These are phyloP conservation scores for Spiraea crenata DNA, from an alignment of 331 rosid genomes.

Conservation along the genomic window DNA sequence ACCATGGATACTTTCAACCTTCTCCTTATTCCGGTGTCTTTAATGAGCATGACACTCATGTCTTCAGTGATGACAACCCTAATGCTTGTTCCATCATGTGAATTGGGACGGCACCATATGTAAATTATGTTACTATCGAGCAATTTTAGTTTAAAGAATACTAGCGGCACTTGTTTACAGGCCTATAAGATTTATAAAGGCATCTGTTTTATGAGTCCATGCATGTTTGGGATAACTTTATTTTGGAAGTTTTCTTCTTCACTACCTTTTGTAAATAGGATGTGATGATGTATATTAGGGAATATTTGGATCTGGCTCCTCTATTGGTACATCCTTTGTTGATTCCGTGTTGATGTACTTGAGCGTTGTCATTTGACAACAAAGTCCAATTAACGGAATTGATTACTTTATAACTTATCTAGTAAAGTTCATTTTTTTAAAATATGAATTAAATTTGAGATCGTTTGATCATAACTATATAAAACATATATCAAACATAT, in stretches of 20 bases:
- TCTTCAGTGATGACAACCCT: conserved; percentile 77
- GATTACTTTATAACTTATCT: no score
- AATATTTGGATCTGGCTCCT: no score
- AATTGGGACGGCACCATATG: background rate
- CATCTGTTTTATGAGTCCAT: background rate
- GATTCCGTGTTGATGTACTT: no score
- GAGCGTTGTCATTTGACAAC: no score
- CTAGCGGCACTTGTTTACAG: background rate
- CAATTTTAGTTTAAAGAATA: background rate
- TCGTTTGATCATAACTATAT: no score
- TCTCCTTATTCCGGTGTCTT: conserved; percentile 38
- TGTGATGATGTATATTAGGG: background rate
- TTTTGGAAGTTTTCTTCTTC: background rate
- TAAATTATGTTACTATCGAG: no score
- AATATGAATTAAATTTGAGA: no score
- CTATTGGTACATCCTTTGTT: no score
- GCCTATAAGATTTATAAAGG: no score
- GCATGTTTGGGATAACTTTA: background rate
- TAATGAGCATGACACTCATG: conserved; percentile 37
- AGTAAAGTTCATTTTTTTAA: no score
- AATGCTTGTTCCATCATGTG: conserved; percentile 69
- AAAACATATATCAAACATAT: no score
- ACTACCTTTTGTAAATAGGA: background rate
- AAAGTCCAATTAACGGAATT: no score
- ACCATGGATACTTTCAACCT: conserved; percentile 36